phyloP scores from a whole-genome alignment of 495 filamentous ascomycete species.

The Lindgomyces ingoldianus region DNA sequence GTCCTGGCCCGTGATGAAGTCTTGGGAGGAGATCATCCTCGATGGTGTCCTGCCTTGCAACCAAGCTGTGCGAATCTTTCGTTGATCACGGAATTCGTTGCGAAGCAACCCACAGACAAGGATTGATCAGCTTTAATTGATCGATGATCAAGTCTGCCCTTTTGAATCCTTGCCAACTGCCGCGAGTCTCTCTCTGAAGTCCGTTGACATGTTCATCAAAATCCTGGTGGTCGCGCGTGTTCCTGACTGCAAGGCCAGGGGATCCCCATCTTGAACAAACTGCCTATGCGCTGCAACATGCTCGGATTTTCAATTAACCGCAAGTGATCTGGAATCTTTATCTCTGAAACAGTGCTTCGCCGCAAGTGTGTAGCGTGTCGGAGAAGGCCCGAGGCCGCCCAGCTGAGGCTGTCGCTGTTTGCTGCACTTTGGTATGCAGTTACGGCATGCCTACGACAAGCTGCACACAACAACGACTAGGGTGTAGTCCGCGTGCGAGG shows the following conservation, averaged over 20 bases:
- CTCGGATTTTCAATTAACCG: neutral
- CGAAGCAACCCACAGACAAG: too few relatives aligned
- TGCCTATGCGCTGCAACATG: neutral
- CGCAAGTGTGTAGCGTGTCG: neutral
- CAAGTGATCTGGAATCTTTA: neutral
- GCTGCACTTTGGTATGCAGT: too few relatives aligned
- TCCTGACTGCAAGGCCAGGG: neutral
- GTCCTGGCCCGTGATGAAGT: neutral
- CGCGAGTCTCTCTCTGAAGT: neutral
- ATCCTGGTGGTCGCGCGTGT: neutral
- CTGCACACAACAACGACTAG: neutral
- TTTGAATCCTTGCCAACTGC: neutral
- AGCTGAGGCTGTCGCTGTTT: too few relatives aligned
- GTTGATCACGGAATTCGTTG: neutral
- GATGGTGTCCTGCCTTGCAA: neutral
- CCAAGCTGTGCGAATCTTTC: too few relatives aligned
- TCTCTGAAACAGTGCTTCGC: neutral
- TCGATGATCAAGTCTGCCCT: neutral
- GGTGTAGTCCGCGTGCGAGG: neutral
- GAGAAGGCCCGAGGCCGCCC: neutral
- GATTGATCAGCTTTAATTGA: neutral
- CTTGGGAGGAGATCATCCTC: neutral
- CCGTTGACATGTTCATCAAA: neutral
- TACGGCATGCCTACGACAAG: too few relatives aligned
- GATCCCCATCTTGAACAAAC: neutral